Percentiles rank a stretch among this genome's conserved stretches.
phyloP scores from a whole-genome alignment of 345 rosid species.

The Brassica nigra region DNA sequence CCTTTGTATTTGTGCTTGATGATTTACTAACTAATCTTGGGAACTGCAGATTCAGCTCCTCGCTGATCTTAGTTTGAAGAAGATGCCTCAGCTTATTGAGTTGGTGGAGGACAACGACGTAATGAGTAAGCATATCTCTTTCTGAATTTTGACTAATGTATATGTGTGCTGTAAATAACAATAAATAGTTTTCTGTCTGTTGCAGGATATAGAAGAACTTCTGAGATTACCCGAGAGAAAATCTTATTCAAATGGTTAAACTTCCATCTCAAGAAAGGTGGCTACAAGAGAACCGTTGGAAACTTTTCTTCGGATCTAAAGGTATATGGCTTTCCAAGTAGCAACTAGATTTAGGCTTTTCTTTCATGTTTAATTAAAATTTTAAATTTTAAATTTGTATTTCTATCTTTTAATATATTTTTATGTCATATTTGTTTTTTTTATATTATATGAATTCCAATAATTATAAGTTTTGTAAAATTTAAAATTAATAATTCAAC shows the following conservation, averaged over 20 bases:
- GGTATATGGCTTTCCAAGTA: neutral
- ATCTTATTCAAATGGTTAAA: neutral
- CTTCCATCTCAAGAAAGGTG: neutral
- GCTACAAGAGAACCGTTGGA: neutral
- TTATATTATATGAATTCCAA: no score
- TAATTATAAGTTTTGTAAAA: no score
- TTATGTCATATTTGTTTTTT: no score
- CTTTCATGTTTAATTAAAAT: no score
- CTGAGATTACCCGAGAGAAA: neutral
- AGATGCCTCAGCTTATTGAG: neutral
- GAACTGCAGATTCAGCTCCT: neutral
- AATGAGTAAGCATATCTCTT: neutral
- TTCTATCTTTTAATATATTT: no score
- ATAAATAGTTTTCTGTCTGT: neutral
- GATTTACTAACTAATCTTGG: neutral
- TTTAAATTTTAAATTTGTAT: no score
- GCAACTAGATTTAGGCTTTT: no score
- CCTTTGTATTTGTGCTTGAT: neutral
- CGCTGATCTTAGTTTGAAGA: neutral
- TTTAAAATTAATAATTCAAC: no score
- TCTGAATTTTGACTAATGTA: neutral
- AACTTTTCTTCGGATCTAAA: neutral
- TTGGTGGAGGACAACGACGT: neutral
- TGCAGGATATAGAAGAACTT: neutral
- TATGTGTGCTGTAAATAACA: neutral